phyloP scores from a whole-genome alignment of 305 asterid genomes.

The Fraxinus xanthoxyloides region DNA sequence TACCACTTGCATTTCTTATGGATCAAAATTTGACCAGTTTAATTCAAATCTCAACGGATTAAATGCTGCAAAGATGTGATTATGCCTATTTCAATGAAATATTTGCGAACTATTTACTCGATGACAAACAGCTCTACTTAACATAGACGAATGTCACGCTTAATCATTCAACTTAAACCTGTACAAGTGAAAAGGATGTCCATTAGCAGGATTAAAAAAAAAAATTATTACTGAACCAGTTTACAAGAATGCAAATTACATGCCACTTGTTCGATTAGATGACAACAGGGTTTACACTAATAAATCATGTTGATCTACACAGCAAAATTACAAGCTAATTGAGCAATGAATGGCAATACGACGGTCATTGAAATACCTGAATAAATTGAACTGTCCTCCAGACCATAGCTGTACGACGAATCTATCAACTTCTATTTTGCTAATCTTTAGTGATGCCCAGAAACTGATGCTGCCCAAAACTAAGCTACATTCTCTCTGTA shows the following conservation, averaged over 20 bases:
- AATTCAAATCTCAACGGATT: neutral
- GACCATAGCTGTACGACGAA: constrained; percentile 27
- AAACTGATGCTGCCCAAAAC: constrained; percentile 23
- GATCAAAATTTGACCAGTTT: no score
- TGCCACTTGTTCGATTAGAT: neutral
- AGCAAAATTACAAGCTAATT: constrained; percentile 12
- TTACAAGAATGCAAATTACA: neutral
- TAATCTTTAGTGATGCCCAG: constrained; percentile 16
- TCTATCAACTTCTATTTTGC: constrained; percentile 14
- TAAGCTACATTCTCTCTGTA: constrained; percentile 25
- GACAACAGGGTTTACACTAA: constrained; percentile 11
- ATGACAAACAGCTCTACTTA: neutral
- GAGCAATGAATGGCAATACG: constrained; percentile 22
- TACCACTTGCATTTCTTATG: no score
- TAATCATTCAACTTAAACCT: neutral
- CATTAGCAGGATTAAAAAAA: neutral
- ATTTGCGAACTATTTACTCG: neutral
- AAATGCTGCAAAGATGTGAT: neutral
- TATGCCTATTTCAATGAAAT: neutral
- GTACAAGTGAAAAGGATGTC: neutral
- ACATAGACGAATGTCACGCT: neutral
- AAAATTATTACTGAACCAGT: neutral
- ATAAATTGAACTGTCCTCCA: no score
- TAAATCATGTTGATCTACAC: no score
- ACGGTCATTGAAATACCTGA: no score